Percentiles rank a stretch among this genome's conserved stretches.
Conservation (phyloP, 2,329 filamentous ascomycete species). For the Fusarium tanahbumbuense region DNA sequence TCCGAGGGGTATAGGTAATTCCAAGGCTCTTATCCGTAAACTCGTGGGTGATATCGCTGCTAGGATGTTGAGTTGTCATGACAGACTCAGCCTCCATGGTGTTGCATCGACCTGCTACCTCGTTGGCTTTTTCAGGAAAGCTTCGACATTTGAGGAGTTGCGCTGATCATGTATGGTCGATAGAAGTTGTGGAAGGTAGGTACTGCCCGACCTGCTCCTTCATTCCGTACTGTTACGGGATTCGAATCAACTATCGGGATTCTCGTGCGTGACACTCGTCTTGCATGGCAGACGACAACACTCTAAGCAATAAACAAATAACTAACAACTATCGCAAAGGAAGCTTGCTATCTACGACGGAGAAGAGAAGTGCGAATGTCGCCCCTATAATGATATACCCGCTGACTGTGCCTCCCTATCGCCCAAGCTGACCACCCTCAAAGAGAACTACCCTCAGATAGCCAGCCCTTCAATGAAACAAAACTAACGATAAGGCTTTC, state of each 20-base stretch:
- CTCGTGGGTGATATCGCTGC: too few relatives aligned
- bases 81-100: too few relatives aligned
- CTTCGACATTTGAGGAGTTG: too few relatives aligned
- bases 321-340: fast-evolving
- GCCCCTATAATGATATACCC: background rate
- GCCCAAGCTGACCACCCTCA: background rate
- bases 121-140: too few relatives aligned
- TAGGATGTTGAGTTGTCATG: too few relatives aligned
- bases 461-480: background rate
- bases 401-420: background rate
- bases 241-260: background rate
- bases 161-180: too few relatives aligned
- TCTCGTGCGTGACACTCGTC: background rate
- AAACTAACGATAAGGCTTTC: conserved; percentile 9
- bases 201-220: background rate
- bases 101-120: too few relatives aligned
- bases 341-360: too few relatives aligned
- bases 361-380: background rate
- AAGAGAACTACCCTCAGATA: too few relatives aligned
- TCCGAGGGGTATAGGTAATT: too few relatives aligned
- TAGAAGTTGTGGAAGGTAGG: background rate
- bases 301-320: too few relatives aligned
- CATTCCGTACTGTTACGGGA: background rate
- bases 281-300: background rate
- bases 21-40: too few relatives aligned